phyloP scores from a whole-genome alignment of 768 basidiomycete species.

The Suillus tomentosus region DNA sequence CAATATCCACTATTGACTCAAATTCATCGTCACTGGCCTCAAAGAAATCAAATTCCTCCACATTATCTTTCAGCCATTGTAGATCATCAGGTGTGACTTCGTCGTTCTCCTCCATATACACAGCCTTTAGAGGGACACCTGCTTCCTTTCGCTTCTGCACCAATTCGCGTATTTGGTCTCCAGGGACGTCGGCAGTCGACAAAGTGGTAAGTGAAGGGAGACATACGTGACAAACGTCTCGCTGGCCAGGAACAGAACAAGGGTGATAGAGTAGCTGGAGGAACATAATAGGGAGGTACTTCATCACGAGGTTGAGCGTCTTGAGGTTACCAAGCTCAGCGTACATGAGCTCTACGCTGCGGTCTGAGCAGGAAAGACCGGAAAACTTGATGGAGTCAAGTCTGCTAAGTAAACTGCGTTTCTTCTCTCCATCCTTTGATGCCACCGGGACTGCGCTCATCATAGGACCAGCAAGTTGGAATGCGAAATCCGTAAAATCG shows the following conservation, averaged over 20 bases:
- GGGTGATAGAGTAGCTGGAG: constrained; percentile 21
- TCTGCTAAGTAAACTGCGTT: constrained; percentile 40
- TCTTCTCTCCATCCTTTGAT: constrained; percentile 40
- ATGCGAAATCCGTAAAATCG: constrained; percentile 54
- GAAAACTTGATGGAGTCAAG: constrained; percentile 56
- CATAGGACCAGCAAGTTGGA: constrained; percentile 37
- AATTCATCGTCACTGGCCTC: constrained; percentile 55
- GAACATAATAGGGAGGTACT: constrained; percentile 32
- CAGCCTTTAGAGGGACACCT: constrained; percentile 48
- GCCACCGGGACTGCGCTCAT: constrained; percentile 19
- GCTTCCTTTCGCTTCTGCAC: constrained; percentile 43
- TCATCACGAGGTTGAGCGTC: constrained; percentile 42
- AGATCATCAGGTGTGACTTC: constrained; percentile 43
- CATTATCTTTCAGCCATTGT: constrained; percentile 52
- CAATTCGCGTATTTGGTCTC: constrained; percentile 43
- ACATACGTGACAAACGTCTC: constrained; percentile 21
- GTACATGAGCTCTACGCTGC: constrained; percentile 41
- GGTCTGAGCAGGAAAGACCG: constrained; percentile 45
- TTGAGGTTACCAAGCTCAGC: constrained; percentile 50
- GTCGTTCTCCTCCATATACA: constrained; percentile 48
- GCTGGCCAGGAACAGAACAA: constrained; percentile 4
- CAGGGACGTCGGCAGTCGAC: constrained; percentile 46
- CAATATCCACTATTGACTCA: constrained; percentile 24
- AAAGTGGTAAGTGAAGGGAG: constrained; percentile 57
- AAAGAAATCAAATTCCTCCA: constrained; percentile 56